A percentile compares a stretch with the other conserved stretches of the same genome.
Evolutionary conservation across 441 rosid species (phyloP).

Genomic region (Pelargonium fulgidum): DNA sequence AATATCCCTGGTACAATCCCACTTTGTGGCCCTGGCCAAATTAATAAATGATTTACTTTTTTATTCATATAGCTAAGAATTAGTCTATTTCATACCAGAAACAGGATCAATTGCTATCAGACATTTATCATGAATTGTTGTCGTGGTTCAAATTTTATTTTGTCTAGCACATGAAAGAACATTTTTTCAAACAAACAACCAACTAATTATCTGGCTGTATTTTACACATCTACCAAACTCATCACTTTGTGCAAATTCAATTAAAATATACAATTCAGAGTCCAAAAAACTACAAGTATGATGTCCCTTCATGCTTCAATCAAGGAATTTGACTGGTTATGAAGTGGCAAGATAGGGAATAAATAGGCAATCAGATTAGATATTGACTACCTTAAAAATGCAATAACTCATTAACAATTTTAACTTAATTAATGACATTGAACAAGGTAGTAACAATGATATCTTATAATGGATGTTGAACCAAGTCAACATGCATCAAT

Average conservation of each 20-base stretch:
- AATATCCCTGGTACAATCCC: no score
- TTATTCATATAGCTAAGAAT: neutral
- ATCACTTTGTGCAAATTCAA: neutral
- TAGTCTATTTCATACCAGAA: neutral
- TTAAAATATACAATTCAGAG: neutral
- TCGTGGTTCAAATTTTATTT: neutral
- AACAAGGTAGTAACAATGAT: neutral
- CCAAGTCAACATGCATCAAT: neutral
- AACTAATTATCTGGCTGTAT: no score
- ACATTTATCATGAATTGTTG: neutral
- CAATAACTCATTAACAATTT: neutral
- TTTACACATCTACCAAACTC: neutral
- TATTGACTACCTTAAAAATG: neutral
- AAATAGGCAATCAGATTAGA: neutral
- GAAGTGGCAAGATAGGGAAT: constrained; percentile 8
- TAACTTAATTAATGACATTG: neutral
- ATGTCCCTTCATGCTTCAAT: neutral
- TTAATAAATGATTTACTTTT: neutral
- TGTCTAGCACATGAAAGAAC: neutral
- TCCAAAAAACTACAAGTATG: neutral
- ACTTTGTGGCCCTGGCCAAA: neutral
- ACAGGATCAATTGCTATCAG: neutral
- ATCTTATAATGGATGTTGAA: constrained; percentile 2
- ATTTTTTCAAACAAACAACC: neutral
- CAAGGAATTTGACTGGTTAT: neutral